Percentiles rank a stretch among this genome's conserved stretches.
These are phyloP conservation scores for Pseudocercospora musae DNA, from an alignment of 2,329 filamentous ascomycete species.

Conservation along the genomic window DNA sequence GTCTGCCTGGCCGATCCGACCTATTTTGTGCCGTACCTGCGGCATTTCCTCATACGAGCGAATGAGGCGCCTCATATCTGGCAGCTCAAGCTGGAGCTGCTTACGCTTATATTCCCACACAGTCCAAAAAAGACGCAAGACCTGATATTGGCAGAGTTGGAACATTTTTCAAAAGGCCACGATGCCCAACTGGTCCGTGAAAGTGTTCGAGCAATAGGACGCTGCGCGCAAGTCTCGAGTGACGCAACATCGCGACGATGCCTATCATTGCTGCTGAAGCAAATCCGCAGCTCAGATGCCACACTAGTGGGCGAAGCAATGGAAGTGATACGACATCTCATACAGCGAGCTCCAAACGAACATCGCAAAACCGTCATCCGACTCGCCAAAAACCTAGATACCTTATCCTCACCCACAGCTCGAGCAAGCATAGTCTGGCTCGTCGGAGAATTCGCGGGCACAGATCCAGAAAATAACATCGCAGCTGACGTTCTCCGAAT, in stretches of 20 bases:
- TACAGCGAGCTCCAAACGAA: conserved; percentile 79
- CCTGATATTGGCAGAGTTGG: conserved; percentile 85
- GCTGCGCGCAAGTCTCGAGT: conserved; percentile 77
- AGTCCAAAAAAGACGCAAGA: conserved; percentile 72
- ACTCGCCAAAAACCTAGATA: conserved; percentile 86
- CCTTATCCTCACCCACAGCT: conserved; percentile 80
- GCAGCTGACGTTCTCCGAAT: conserved; percentile 90
- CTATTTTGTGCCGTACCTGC: conserved; percentile 82
- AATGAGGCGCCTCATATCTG: conserved; percentile 78
- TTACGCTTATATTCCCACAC: conserved; percentile 88
- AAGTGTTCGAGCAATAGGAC: conserved; percentile 85
- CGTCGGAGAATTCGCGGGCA: conserved; percentile 87
- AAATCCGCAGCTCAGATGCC: conserved; percentile 84
- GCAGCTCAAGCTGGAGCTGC: conserved; percentile 85
- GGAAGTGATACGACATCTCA: conserved; percentile 91
- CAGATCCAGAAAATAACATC: conserved; percentile 75
- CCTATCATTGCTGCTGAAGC: conserved; percentile 74
- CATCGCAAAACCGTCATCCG: conserved; percentile 84
- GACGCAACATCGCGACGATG: conserved; percentile 70
- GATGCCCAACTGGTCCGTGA: conserved; percentile 80
- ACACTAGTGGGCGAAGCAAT: conserved; percentile 87
- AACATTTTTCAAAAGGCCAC: conserved; percentile 78
- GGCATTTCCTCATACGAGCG: conserved; percentile 82
- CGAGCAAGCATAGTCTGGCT: conserved; percentile 96
- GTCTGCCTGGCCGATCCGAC: conserved; percentile 73